Evolutionary conservation across 768 basidiomycete species (phyloP).

Genomic region (Pleurotus tuoliensis): DNA sequence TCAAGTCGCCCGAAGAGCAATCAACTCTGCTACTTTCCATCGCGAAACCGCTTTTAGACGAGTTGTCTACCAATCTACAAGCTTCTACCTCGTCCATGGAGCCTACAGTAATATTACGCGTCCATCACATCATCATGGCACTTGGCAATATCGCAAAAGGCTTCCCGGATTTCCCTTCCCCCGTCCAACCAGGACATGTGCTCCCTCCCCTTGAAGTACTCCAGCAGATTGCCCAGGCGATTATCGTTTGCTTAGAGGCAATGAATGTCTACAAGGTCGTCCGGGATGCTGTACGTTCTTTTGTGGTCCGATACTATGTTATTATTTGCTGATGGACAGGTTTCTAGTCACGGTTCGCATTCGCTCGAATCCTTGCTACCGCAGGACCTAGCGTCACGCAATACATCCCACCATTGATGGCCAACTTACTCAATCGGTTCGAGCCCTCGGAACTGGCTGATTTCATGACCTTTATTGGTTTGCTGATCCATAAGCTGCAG

Average conservation of each 20-base stretch:
- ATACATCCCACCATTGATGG: slow-evolving; percentile 86
- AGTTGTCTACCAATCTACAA: slow-evolving; percentile 56
- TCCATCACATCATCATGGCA: slow-evolving; percentile 93
- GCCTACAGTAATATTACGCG: slow-evolving; percentile 73
- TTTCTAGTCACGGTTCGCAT: slow-evolving; percentile 82
- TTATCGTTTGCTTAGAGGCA: slow-evolving; percentile 81
- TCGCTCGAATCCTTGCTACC: slow-evolving; percentile 87
- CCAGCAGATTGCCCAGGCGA: slow-evolving; percentile 78
- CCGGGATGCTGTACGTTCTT: slow-evolving; percentile 78
- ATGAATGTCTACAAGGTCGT: slow-evolving; percentile 87
- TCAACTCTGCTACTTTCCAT: slow-evolving; percentile 67
- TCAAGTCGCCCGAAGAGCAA: slow-evolving; percentile 66
- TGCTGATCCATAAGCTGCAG: slow-evolving; percentile 88
- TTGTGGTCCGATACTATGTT: neutral
- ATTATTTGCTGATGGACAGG: neutral
- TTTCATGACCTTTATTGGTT: slow-evolving; percentile 91
- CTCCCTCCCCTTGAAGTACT: slow-evolving; percentile 77
- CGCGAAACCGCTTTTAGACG: slow-evolving; percentile 77
- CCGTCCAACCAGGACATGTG: slow-evolving; percentile 60
- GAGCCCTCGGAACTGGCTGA: slow-evolving; percentile 91
- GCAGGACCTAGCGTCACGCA: slow-evolving; percentile 84
- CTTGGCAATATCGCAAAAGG: slow-evolving; percentile 94
- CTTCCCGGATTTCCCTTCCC: slow-evolving; percentile 85
- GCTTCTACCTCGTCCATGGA: slow-evolving; percentile 56
- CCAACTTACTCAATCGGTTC: slow-evolving; percentile 85